phyloP scores from a whole-genome alignment of 1,284 basidiomycete species.

The Inonotus hispidus region DNA sequence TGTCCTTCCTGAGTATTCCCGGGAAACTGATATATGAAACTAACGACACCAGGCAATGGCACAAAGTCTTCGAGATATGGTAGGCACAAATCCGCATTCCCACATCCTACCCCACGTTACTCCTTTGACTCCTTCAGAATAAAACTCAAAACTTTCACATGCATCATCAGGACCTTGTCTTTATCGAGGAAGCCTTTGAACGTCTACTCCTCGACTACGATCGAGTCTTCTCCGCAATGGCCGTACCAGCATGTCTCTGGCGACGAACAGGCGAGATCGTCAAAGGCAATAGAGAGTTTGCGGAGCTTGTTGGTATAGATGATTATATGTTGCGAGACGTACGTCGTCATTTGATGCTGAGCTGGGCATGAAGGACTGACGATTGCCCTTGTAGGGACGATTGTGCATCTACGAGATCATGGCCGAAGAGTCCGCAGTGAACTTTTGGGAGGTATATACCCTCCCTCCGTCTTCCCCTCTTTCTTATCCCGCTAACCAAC shows the following conservation, averaged over 20 bases:
- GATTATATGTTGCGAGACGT: constrained; percentile 79
- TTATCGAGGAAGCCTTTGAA: constrained; percentile 97
- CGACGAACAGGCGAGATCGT: constrained; percentile 96
- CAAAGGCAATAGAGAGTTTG: constrained; percentile 94
- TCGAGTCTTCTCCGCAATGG: constrained; percentile 92
- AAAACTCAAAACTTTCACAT: too few relatives aligned
- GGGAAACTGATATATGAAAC: constrained; percentile 13
- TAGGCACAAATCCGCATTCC: too few relatives aligned
- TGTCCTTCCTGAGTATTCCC: background rate
- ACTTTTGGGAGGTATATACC: constrained; percentile 87
- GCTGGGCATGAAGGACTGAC: background rate
- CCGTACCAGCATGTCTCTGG: constrained; percentile 96
- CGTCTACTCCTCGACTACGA: constrained; percentile 94
- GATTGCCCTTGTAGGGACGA: constrained; percentile 56
- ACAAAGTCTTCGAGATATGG: constrained; percentile 83
- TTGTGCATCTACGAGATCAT: constrained; percentile 97
- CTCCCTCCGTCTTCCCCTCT: constrained; percentile 3
- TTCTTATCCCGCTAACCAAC: background rate
- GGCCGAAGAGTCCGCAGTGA: constrained; percentile 93
- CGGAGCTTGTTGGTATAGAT: constrained; percentile 80
- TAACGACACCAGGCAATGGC: constrained; percentile 68
- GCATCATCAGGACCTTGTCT: constrained; percentile 75
- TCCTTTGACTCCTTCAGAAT: constrained; percentile 16
- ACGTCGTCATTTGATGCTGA: constrained; percentile 27
- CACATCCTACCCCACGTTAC: too few relatives aligned